Evolutionary conservation across 305 asterid species (phyloP).

Genomic region (Fraxinus xanthoxyloides): DNA sequence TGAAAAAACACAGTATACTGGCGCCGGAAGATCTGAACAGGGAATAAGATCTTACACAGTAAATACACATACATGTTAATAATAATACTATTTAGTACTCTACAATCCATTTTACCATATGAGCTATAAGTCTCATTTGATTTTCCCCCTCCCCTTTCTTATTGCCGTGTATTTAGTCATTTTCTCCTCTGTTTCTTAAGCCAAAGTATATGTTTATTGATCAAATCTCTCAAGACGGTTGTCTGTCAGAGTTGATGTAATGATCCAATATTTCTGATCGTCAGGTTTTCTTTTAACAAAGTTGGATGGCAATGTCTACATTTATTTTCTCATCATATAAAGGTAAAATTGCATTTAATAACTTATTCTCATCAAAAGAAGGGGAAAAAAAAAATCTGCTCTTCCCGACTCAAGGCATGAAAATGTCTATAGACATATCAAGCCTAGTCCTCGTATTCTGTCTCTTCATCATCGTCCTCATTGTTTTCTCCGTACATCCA

Average conservation of each 20-base stretch:
- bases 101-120: background rate
- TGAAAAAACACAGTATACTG: conserved; percentile 72
- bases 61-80: background rate
- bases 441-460: conserved; percentile 74
- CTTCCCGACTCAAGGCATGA: background rate
- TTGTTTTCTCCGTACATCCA: conserved; percentile 70
- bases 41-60: conserved; percentile 36
- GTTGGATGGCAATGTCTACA: background rate
- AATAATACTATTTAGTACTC: background rate
- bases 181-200: background rate
- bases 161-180: background rate
- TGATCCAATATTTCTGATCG: background rate
- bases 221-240: conserved; percentile 3
- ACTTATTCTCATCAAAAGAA: background rate
- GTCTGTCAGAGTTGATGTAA: background rate
- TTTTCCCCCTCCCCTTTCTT: background rate
- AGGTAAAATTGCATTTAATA: background rate
- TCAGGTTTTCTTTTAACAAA: background rate
- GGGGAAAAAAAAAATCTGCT: background rate
- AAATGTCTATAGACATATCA: background rate
- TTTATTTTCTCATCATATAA: background rate
- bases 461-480: conserved; percentile 87
- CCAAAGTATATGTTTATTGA: background rate
- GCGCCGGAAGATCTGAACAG: conserved; percentile 61
- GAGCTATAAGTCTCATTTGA: background rate